Evolutionary conservation across 176 grass and related monocot genomes (phyloP), one percentile per base, ranked within the genome.

Genomic region (Oryza longistaminata): DNA sequence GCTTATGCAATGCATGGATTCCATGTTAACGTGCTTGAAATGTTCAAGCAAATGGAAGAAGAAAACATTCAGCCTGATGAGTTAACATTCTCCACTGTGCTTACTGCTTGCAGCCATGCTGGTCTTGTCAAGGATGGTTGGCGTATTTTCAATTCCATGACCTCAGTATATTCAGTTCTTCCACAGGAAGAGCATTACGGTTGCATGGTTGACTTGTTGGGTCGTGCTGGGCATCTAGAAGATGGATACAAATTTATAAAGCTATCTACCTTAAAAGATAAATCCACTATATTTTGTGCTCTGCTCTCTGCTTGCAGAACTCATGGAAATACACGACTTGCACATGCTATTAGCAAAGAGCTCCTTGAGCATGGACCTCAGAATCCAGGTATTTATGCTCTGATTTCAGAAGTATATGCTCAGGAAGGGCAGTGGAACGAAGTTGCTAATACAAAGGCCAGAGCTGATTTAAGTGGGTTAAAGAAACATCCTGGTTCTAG

Each of bases 1-100:
- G 92, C 92, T 81, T 91, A 94, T 82, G 80, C 86, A 66, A 88
- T 91, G 80, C 92, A 94, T 85, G 89, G 92, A 72, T 87, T 71
- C 52, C 74, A 84, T 76, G 78, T 46, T 81, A 64, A 90, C 15
- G 89, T 89, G 15, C 83, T 94, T 73, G 68, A 91, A 80, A 76
- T 89, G 83, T 91, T 91, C 68, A 84, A 79, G 66, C 66, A 78
- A 74, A 82, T 94, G 92, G 86, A 78, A 74, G 82, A 86, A 39
- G 72, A 68, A 78, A 89, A 88, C 75, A 66, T 94, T 33, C 81
- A 84, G 43, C 92, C 89, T 64, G 89, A 94, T 81, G 86, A 70
- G 49, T 66, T 87, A 69, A 91, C 89, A 82, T 94, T 91, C 85
- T 87, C 83, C 74, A 91, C 88, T 50, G 86, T 94, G 55, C 89